Evolutionary conservation across 331 rosid genomes (phyloP), one percentile per base, ranked within the genome.

Genomic region (Prunus yedoensis): DNA sequence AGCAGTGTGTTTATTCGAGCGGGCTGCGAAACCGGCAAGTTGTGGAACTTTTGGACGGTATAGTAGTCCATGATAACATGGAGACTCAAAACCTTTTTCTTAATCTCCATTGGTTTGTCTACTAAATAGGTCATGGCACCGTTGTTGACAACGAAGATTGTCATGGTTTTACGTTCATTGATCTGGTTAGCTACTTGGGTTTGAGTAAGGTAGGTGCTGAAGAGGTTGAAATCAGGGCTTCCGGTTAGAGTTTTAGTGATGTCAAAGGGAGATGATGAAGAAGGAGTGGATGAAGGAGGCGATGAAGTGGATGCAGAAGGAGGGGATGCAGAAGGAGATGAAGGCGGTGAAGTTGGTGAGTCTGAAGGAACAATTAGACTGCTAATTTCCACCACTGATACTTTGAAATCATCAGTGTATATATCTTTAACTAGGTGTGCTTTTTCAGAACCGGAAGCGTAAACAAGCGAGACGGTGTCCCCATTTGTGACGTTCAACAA

Each of bases 401-500:
- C 3, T 28, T 30, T 61, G 7, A 30, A 61, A 25, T 28, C 16
- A 16, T 61, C 13, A 0, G 5, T 14, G 12, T 27, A 61, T 14
- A 61, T 16, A 61, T 61, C 66, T 61, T 61, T 61, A 61, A 32
- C 28, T 9, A 35, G 12, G 4, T 12, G 2, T n/a, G 63, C 75
- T 38, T 53, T 70, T 20, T 45, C 74, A 13, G 83, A 50, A 2
- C 71, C 59, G 5, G 76, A 21, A 6, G 62, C 17, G 4, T 82
- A 79, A 15, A 43, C 41, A 56, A 88, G 74, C 0, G 70, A 49
- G 12, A 85, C 78, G 0, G 57, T 49, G 38, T 14, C 12, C 17
- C 32, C 0, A 14, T 18, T 47, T 3, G 78, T 74, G 73, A 82
- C 27, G 4, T 58, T 78, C 27, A 88, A 8, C 62, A 76, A 71